phyloP scores from a whole-genome alignment of 495 filamentous ascomycete species.

The Talaromyces stipitatus region DNA sequence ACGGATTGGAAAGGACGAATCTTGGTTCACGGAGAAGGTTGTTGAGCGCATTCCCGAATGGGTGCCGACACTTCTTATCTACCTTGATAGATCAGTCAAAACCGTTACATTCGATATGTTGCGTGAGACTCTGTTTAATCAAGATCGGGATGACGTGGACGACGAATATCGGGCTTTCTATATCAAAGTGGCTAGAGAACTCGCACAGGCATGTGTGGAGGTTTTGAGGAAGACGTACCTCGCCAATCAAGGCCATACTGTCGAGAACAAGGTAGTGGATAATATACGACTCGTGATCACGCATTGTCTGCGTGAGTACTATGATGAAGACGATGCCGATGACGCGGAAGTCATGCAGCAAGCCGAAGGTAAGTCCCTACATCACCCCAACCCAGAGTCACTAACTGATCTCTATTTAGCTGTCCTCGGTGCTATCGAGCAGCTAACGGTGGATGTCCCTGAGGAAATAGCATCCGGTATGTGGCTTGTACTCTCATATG shows the following conservation, averaged over 20 bases:
- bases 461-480: slow-evolving; percentile 38
- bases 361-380: slow-evolving; percentile 27
- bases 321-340: slow-evolving; percentile 27
- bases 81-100: slow-evolving; percentile 48
- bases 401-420: slow-evolving; percentile 12
- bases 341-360: slow-evolving; percentile 26
- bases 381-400: background rate
- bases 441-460: slow-evolving; percentile 26
- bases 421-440: slow-evolving; percentile 22
- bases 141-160: slow-evolving; percentile 19
- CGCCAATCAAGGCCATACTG: slow-evolving; percentile 12
- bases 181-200: slow-evolving; percentile 21
- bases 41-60: slow-evolving; percentile 53
- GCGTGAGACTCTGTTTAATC: slow-evolving; percentile 46
- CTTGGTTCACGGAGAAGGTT: slow-evolving; percentile 33
- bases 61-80: slow-evolving; percentile 61
- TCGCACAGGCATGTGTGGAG: slow-evolving; percentile 28
- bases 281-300: slow-evolving; percentile 30
- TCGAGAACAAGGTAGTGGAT: slow-evolving; percentile 31
- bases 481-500: slow-evolving; percentile 12
- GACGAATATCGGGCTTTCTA: slow-evolving; percentile 20
- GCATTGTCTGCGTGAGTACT: slow-evolving; percentile 35
- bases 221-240: slow-evolving; percentile 25
- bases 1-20: slow-evolving; percentile 21
- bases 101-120: slow-evolving; percentile 47